Evolutionary conservation across 306 rosid genomes (phyloP).

Genomic region (Arachis stenosperma): DNA sequence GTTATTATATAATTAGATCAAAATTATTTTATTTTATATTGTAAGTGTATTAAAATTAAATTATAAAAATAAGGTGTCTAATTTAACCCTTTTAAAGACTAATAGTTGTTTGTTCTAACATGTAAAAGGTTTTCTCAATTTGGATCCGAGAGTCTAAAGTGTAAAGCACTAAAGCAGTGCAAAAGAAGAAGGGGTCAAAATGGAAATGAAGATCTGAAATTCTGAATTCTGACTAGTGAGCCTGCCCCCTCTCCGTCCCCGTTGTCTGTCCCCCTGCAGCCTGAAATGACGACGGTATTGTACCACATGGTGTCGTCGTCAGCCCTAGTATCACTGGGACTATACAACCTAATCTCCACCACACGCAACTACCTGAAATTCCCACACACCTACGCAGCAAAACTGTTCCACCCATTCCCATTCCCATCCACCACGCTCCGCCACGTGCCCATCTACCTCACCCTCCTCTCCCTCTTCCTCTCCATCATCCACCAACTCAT

Average conservation of each 20-base stretch:
- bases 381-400: slow-evolving; percentile 71
- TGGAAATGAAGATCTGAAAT: neutral
- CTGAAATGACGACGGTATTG: slow-evolving; percentile 46
- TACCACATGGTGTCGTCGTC: slow-evolving; percentile 61
- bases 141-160: too few relatives aligned
- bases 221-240: too few relatives aligned
- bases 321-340: slow-evolving; percentile 58
- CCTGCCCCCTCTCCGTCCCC: neutral
- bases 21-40: too few relatives aligned
- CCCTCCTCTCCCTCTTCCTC: slow-evolving; percentile 51
- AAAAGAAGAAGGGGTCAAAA: too few relatives aligned
- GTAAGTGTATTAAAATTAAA: too few relatives aligned
- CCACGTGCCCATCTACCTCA: slow-evolving; percentile 60
- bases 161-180: too few relatives aligned
- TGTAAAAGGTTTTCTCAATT: too few relatives aligned
- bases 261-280: too few relatives aligned
- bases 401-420: slow-evolving; percentile 71
- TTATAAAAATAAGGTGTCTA: too few relatives aligned
- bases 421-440: slow-evolving; percentile 48
- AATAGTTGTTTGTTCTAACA: too few relatives aligned
- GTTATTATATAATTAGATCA: too few relatives aligned
- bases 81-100: too few relatives aligned
- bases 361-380: slow-evolving; percentile 67
- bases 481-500: slow-evolving; percentile 61
- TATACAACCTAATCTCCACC: slow-evolving; percentile 64